A percentile compares a stretch with the other conserved stretches of the same genome.
Conservation (phyloP, 352 stramenopile genomes). For the Phytophthora chlamydospora region DNA sequence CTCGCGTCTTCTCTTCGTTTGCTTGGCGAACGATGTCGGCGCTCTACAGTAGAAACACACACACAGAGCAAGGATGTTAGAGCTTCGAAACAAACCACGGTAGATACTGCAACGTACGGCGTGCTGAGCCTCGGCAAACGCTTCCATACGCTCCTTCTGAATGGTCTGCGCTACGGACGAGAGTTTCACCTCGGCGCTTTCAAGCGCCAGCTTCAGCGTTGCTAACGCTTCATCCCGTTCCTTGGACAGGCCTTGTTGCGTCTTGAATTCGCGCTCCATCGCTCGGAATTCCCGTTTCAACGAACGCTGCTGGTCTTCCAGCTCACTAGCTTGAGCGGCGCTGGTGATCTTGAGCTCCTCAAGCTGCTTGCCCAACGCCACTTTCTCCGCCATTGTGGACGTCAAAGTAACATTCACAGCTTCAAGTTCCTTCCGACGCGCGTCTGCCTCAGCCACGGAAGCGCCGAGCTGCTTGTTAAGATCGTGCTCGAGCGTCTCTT, state of each 20-base stretch:
- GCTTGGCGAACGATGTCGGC: conserved; percentile 51
- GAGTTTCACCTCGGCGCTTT: conserved; percentile 47
- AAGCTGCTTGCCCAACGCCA: conserved; percentile 23
- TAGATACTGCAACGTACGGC: conserved; percentile 40
- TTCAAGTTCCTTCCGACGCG: conserved; percentile 24
- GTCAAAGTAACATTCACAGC: conserved; percentile 21
- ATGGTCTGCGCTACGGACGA: conserved; percentile 37
- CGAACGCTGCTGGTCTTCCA: conserved; percentile 55
- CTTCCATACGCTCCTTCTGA: conserved; percentile 43
- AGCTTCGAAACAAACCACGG: background rate
- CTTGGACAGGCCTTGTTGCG: conserved; percentile 49
- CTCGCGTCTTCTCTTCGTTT: conserved; percentile 63
- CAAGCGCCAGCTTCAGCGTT: conserved; percentile 34
- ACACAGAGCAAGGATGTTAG: conserved; percentile 5
- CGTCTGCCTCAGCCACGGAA: conserved; percentile 21
- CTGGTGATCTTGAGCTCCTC: conserved; percentile 38
- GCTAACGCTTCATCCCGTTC: conserved; percentile 59
- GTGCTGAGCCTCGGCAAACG: conserved; percentile 53
- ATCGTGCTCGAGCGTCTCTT: conserved; percentile 28
- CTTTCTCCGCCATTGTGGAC: conserved; percentile 26
- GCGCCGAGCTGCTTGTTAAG: conserved; percentile 26
- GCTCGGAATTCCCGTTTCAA: conserved; percentile 64
- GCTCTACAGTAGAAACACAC: conserved; percentile 33
- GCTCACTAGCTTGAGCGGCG: conserved; percentile 44
- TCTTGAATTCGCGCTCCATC: conserved; percentile 71